phyloP scores from a whole-genome alignment of 2,329 filamentous ascomycete species.

The Magnaporthales sp. region DNA sequence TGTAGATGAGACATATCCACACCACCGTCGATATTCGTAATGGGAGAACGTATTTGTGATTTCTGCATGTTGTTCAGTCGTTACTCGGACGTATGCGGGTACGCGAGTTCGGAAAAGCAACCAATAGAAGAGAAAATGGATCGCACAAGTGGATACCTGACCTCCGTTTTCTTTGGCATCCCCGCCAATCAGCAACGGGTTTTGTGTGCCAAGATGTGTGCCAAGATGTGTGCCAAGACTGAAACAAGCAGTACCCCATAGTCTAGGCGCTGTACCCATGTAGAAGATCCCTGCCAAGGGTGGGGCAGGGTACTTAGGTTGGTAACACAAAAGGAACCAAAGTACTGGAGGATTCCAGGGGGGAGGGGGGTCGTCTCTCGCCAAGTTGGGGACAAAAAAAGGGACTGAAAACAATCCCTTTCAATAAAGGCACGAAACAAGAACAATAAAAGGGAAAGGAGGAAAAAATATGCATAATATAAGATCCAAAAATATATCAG shows the following conservation, averaged over 20 bases:
- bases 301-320: background rate
- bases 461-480: too few relatives aligned
- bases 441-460: too few relatives aligned
- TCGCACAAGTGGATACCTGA: background rate
- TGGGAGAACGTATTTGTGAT: background rate
- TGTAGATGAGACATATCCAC: background rate
- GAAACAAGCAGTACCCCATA: background rate
- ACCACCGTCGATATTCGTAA: background rate
- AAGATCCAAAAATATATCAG: too few relatives aligned
- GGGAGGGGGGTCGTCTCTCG: too few relatives aligned
- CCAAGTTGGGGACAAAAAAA: too few relatives aligned
- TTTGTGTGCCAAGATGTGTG: background rate
- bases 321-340: background rate
- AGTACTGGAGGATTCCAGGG: background rate
- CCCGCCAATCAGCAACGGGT: background rate
- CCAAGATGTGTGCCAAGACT: background rate
- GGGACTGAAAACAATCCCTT: too few relatives aligned
- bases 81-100: background rate
- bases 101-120: background rate
- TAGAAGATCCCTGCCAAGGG: background rate
- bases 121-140: background rate
- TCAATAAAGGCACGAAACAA: too few relatives aligned
- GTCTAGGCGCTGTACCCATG: background rate
- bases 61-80: background rate
- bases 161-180: too few relatives aligned